phyloP scores from a whole-genome alignment of 164 flowering plant species.

The Cinnamomum chago region DNA sequence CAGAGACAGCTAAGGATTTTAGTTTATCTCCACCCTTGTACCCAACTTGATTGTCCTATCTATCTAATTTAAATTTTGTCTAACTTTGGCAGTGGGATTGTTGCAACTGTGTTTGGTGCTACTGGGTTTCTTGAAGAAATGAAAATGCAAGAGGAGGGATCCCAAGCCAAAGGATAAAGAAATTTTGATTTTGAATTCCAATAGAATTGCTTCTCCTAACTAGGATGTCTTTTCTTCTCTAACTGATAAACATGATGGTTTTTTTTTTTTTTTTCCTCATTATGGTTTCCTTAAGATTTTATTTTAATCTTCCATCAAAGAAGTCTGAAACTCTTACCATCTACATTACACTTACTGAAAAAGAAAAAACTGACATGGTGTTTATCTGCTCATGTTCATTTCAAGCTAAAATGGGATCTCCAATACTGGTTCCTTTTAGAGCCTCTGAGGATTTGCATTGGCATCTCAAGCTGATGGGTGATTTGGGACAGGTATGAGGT shows the following conservation, averaged over 20 bases:
- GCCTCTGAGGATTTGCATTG: conserved; percentile 90
- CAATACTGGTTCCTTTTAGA: conserved; percentile 91
- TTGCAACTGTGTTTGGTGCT: conserved; percentile 95
- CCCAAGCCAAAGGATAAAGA: background rate
- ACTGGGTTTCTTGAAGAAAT: conserved; percentile 98
- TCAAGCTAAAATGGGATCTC: conserved; percentile 96
- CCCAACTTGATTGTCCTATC: too few species aligned
- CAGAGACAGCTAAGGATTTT: too few species aligned
- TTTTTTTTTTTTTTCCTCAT: too few species aligned
- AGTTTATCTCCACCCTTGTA: background rate
- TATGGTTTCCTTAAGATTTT: too few species aligned
- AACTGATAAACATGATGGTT: background rate
- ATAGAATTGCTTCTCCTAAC: background rate
- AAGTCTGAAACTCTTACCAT: too few species aligned
- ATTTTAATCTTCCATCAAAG: too few species aligned
- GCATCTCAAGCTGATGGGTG: conserved; percentile 99
- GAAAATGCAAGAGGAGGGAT: conserved; percentile 88
- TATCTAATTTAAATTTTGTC: background rate
- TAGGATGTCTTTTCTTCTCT: background rate
- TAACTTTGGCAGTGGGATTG: conserved; percentile 67
- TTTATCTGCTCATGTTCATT: background rate
- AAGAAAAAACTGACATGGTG: background rate
- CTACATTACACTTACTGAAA: too few species aligned
- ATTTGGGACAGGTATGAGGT: conserved; percentile 78
- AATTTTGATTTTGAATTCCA: background rate